These are phyloP conservation scores for Talaromyces sp. DNA, from an alignment of 2,329 filamentous ascomycete genomes.

Conservation along the genomic window DNA sequence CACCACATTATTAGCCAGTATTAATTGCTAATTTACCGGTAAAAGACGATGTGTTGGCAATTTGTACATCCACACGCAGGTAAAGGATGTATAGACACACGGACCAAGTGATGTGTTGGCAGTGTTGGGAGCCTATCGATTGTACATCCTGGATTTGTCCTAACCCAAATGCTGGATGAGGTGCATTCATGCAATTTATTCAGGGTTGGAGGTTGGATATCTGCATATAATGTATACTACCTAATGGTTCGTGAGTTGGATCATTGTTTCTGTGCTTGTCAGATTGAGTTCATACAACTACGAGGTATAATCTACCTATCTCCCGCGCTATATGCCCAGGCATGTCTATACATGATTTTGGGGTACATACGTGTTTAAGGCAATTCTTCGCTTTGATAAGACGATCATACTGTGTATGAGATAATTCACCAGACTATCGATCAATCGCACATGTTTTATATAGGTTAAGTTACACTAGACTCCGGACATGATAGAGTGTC, in stretches of 20 bases:
- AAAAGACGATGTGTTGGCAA: neutral
- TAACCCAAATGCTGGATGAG: neutral
- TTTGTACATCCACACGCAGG: neutral
- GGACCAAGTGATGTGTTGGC: constrained; percentile 26
- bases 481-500: neutral
- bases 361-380: too few species aligned
- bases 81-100: constrained; percentile 15
- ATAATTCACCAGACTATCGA: neutral
- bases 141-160: neutral
- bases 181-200: neutral
- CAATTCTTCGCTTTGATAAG: too few species aligned
- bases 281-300: neutral
- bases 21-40: neutral
- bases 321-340: neutral
- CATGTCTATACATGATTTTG: neutral
- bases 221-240: neutral
- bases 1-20: neutral
- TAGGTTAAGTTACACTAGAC: neutral
- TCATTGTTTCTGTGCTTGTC: neutral
- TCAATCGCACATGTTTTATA: too few species aligned
- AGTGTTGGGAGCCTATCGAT: constrained; percentile 20
- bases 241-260: neutral
- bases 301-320: neutral
- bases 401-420: too few species aligned
- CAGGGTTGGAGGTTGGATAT: neutral